Conservation (phyloP, 331 rosid genomes). For the Phaseolus coccineus region DNA sequence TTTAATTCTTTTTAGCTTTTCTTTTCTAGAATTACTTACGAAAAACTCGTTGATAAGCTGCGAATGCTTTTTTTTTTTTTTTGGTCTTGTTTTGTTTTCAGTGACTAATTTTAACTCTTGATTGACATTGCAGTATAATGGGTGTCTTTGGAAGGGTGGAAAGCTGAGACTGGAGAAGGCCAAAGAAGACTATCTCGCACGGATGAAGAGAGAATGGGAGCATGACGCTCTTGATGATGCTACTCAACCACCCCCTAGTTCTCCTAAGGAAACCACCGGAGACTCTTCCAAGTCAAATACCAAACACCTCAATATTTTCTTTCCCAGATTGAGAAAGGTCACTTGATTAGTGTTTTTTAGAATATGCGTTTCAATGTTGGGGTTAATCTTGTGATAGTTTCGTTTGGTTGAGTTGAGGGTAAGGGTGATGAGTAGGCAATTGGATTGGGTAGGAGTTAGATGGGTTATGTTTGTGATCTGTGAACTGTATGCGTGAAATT, state of each 20-base stretch:
- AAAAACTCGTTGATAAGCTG: no score
- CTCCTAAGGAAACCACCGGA: constrained; percentile 35
- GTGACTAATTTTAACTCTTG: background rate
- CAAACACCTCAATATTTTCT: constrained; percentile 61
- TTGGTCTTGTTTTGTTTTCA: no score
- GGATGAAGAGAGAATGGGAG: constrained; percentile 73
- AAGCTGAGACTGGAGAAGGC: constrained; percentile 85
- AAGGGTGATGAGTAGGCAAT: background rate
- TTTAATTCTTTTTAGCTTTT: no score
- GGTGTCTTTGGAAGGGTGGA: constrained; percentile 96
- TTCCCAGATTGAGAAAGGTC: constrained; percentile 81
- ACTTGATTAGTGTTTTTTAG: background rate
- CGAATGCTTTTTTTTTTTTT: no score
- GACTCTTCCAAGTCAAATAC: constrained; percentile 25
- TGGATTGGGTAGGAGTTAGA: background rate
- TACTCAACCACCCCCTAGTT: background rate
- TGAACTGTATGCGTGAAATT: background rate
- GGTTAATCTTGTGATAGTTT: background rate
- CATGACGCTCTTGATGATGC: constrained; percentile 42
- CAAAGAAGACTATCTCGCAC: constrained; percentile 73
- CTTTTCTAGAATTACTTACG: no score
- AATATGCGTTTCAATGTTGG: background rate
- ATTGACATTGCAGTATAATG: constrained; percentile 76
- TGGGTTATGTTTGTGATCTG: background rate
- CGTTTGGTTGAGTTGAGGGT: background rate